Base-by-base conservation (phyloP, 768 basidiomycete genomes). In the Tulasnella sp. region DNA sequence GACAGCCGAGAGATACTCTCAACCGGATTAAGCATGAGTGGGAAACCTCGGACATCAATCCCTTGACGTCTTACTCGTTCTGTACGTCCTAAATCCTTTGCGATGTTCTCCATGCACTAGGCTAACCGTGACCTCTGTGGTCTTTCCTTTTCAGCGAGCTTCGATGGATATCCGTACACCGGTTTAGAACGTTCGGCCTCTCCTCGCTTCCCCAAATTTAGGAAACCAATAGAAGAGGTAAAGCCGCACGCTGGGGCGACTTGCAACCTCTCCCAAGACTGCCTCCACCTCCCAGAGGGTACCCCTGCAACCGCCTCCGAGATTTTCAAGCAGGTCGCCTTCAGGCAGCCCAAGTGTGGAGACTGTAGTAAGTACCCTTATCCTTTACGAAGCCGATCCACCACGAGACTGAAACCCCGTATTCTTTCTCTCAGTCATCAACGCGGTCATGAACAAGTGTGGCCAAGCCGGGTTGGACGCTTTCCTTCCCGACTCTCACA, bases 101-200 rank as follows among this genome's bases (percentile, higher is more conserved):
- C 39, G 6, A 24, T 1, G 19, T 6, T n/a, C 21, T 0, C 24
- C 24, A 40, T 40, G 1, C 10, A 74, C 27, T 52, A 18, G 38
- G 21, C 44, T 74, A 40, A 74, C 73, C 34, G 46, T 3, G n/a
- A 72, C 19, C 18, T 21, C 18, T 31, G 2, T 75, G 9, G 24
- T 18, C 38, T 78, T 68, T 62, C 34, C 19, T 39, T n/a, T 4
- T 46, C 74, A 82, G 81, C 82, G 18, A 80, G 81, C 10, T 46
- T 40, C 2, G 83, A 84, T 48, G 84, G 84, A 0, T 84, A 83
- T 79, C 82, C 83, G 16, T 82, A 80, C 74, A 71, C 81, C 52
- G 79, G 38, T 34, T 56, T 81, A 36, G 75, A 40, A 27, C 12
- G n/a, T 36, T 7, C 6, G 0, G 74, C 74, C 4, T 2, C 6